Evolutionary conservation across 306 rosid genomes (phyloP), one percentile per base, ranked within the genome.

Genomic region (Cicer bijugum): DNA sequence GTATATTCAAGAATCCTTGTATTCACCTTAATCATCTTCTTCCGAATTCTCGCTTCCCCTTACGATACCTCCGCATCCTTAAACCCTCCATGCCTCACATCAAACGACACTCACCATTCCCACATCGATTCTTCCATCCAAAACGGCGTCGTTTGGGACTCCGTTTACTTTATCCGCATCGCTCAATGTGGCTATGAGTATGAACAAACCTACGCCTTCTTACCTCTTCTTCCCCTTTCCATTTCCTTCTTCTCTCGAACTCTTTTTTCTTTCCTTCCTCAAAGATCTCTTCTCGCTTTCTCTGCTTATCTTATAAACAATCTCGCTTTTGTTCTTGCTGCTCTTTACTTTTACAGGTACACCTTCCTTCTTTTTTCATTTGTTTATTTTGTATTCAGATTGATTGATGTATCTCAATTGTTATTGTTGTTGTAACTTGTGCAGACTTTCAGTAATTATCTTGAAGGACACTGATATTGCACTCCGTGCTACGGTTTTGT

Each of bases 161-260:
- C 95, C 28, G 96, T 89, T 20, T 83, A 75, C 92, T 94, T 73
- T 12, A 58, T 91, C 65, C 97, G 95, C 67, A 76, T 39, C 68
- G 88, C 95, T 0, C 85, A 91, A 28, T 94, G 98, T 72, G 93
- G 97, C 39, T 94, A 94, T 63, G 98, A 94, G 75, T 94, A 94
- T 69, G 98, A 94, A 82, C 97, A 94, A 56, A 7, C 85, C 75
- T 94, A 87, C 69, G 98, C 96, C 17, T 94, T 91, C 87, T 83
- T 91, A 74, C 97, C 97, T 1, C 86, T 94, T 47, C 94, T 94
- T 11, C 96, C 97, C 1, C 38, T 91, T 47, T 85, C 78, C 80
- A 79, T 87, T 39, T 86, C 89, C 43, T 60, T 80, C 77, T 23
- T 88, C 64, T 65, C 95, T 3, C 88, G 69, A 75, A 50, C 89